phyloP scores from a whole-genome alignment of 176 grass and related monocot species.

The Dactylis glomerata region DNA sequence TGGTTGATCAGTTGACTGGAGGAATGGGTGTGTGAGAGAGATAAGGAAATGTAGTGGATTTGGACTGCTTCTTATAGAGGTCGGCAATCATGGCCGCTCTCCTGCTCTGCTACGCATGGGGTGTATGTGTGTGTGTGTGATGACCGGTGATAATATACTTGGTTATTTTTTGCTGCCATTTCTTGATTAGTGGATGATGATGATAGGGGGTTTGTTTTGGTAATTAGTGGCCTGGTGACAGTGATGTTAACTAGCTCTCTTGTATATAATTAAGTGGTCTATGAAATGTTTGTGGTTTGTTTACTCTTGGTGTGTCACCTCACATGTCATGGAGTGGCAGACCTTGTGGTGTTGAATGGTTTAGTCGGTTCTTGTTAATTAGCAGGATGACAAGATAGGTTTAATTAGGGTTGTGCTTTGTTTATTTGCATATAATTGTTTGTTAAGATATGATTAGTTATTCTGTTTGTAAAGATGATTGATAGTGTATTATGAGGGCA shows the following conservation, averaged over 20 bases:
- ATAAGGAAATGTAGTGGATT: background rate
- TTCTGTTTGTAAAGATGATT: background rate
- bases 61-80: slow-evolving; percentile 25
- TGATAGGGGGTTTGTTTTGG: slow-evolving; percentile 6
- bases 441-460: background rate
- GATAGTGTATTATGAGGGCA: background rate
- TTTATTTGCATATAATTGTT: background rate
- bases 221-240: slow-evolving; percentile 29
- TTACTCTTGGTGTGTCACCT: background rate
- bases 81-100: background rate
- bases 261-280: background rate
- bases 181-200: slow-evolving; percentile 23
- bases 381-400: background rate
- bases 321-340: background rate
- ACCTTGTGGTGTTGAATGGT: background rate
- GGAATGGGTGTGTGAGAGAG: background rate
- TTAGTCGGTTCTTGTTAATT: background rate
- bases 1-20: background rate
- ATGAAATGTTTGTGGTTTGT: background rate
- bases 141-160: background rate
- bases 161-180: background rate
- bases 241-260: background rate
- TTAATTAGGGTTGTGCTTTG: background rate
- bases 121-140: background rate
- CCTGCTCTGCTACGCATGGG: background rate